Evolutionary conservation across 108 stramenopile genomes (phyloP).

Genomic region (Skeletonema grethae): DNA sequence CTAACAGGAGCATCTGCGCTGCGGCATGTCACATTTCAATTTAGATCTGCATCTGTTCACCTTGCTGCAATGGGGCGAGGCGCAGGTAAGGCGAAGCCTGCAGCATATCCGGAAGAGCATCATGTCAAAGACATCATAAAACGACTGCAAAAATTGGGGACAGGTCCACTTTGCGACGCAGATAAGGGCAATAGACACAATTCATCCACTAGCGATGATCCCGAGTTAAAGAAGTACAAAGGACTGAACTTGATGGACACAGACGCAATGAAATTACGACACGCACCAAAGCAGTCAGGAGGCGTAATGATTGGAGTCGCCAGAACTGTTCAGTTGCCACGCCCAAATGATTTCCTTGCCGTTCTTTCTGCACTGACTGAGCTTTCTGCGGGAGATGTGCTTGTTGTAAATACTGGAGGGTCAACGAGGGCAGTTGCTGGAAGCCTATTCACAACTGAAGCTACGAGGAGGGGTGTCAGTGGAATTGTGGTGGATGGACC

Average conservation of each 20-base stretch:
- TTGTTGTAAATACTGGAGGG: conserved; percentile 48
- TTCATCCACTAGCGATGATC: conserved; percentile 22
- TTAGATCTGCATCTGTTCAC: background rate
- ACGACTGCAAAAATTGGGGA: conserved; percentile 12
- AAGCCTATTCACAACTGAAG: conserved; percentile 49
- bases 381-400: conserved; percentile 34
- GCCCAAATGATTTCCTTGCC: conserved; percentile 56
- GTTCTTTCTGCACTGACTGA: conserved; percentile 46
- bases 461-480: conserved; percentile 37
- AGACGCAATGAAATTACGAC: conserved; percentile 25
- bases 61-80: background rate
- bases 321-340: conserved; percentile 44
- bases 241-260: conserved; percentile 36
- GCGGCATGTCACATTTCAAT: background rate
- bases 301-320: conserved; percentile 34
- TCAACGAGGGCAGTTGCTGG: conserved; percentile 64
- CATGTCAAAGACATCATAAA: conserved; percentile 14
- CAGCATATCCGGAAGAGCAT: background rate
- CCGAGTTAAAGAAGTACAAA: conserved; percentile 17
- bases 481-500: conserved; percentile 64
- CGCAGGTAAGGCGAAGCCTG: background rate
- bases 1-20: background rate
- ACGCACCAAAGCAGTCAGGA: background rate
- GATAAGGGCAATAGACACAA: conserved; percentile 25
- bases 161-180: conserved; percentile 39